phyloP scores from a whole-genome alignment of 805 yeast genomes.

The Metschnikowia lunata region DNA sequence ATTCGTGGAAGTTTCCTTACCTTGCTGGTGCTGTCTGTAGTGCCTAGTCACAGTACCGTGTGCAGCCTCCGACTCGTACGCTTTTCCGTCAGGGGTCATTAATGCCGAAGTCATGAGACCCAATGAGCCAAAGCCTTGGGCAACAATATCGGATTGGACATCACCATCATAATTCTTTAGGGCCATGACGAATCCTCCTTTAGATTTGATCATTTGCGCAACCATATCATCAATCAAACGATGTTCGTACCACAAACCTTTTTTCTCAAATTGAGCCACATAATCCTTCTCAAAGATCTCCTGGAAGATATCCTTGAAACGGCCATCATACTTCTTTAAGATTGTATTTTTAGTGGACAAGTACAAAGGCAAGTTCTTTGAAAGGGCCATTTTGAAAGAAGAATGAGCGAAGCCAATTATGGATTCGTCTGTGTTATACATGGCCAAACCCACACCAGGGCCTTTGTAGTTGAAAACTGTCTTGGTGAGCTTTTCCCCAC shows the following conservation, averaged over 20 bases:
- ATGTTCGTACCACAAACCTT: constrained; percentile 95
- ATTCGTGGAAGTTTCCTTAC: constrained; percentile 95
- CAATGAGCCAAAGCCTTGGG: constrained; percentile 95
- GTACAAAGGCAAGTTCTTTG: constrained; percentile 73
- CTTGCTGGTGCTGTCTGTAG: constrained; percentile 92
- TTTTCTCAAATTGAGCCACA: constrained; percentile 64
- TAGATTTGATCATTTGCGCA: constrained; percentile 95
- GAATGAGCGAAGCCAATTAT: constrained; percentile 89
- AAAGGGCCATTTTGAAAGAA: constrained; percentile 82
- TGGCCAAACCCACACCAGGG: constrained; percentile 81
- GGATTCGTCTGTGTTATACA: constrained; percentile 95
- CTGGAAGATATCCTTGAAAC: constrained; percentile 92
- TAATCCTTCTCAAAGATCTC: constrained; percentile 67
- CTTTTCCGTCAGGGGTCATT: constrained; percentile 93
- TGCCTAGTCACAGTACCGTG: constrained; percentile 98
- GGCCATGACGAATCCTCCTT: constrained; percentile 93
- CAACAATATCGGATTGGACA: constrained; percentile 93
- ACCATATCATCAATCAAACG: constrained; percentile 97
- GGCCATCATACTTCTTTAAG: constrained; percentile 88
- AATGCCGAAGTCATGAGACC: constrained; percentile 98
- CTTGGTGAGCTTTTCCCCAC: constrained; percentile 49
- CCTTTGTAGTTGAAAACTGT: constrained; percentile 66
- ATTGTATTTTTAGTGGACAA: constrained; percentile 93
- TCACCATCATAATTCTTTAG: constrained; percentile 98
- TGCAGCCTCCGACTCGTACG: constrained; percentile 97